Base-by-base conservation (phyloP, 2,329 filamentous ascomycete genomes). In the Davidsoniella neocaledoniae region DNA sequence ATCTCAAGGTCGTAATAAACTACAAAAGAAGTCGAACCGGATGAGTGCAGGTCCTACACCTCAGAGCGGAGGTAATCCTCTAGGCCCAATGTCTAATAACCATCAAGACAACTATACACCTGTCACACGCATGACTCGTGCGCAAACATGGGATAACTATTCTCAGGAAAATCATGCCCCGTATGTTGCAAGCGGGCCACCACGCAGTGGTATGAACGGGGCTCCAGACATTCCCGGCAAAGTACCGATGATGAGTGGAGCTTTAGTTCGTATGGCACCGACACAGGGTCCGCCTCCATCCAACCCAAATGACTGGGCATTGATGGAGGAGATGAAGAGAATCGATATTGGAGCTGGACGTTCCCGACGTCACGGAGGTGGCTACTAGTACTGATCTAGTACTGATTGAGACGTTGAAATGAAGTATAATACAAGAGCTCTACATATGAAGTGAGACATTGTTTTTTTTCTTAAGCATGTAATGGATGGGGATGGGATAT, bases 271-370 rank as follows among this genome's bases (percentile, higher is more conserved):
- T 2, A 58, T 59, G 56, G 48, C 43, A 54, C 56, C 49, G 57
- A 57, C 3, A 59, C 59, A 2, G 54, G 56, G 12, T 5, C 17
- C 39, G 52, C 58, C 25, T 63, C 62, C 4, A 63, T 64, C 33
- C 65, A 62, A 47, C 64, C 61, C 14, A 23, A 71, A 71, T 51
- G 68, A 75, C 54, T 69, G 71, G 62, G 76, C 80, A 17, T 64
- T 88, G 48, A 73, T 82, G 63, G 70, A 85, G 55, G 83, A 88
- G 64, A 74, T 88, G 70, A 77, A 72, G 57, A 68, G 69, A 44
- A 81, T 82, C 54, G 77, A 82, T 57, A 73, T 82, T 55, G 78
- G 78, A n/a, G 67, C 67, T 21, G 77, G 76, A 3, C 66, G 77
- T 52, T 72, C 73, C 23, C 66, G 74, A 57, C 66, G 74, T 42